Percentiles rank a stretch among this genome's conserved stretches.
Evolutionary conservation across 2,329 filamentous ascomycete species (phyloP).

Genomic region (Elsinoe fawcettii): DNA sequence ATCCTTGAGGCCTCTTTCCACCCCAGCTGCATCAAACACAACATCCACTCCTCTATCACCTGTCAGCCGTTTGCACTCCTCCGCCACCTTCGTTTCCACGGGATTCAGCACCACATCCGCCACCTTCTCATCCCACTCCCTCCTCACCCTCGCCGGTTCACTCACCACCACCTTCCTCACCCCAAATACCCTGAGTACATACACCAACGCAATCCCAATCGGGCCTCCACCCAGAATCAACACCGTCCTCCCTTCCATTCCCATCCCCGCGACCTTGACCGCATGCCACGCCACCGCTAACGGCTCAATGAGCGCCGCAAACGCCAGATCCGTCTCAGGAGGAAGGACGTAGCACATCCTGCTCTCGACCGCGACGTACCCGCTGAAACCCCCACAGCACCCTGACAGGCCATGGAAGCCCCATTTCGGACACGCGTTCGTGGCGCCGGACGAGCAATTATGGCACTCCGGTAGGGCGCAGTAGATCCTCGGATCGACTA

Average conservation of each 20-base stretch:
- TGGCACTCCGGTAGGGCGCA: constrained; percentile 18
- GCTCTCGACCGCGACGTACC: constrained; percentile 18
- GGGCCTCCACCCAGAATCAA: constrained; percentile 23
- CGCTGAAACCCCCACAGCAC: constrained; percentile 22
- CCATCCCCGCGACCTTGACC: constrained; percentile 19
- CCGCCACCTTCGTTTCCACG: constrained; percentile 18
- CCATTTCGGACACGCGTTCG: constrained; percentile 19
- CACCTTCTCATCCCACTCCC: constrained; percentile 18
- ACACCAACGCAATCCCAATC: constrained; percentile 21
- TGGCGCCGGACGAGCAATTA: constrained; percentile 18
- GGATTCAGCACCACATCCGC: constrained; percentile 20
- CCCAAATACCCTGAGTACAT: constrained; percentile 20
- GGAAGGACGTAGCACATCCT: constrained; percentile 19
- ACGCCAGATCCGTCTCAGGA: constrained; percentile 17
- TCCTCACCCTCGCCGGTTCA: constrained; percentile 20
- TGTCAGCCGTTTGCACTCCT: constrained; percentile 18
- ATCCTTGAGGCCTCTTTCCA: constrained; percentile 18
- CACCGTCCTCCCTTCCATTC: constrained; percentile 16
- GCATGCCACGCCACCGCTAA: constrained; percentile 21
- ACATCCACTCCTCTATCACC: constrained; percentile 20
- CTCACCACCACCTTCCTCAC: constrained; percentile 18
- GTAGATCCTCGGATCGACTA: constrained; percentile 23
- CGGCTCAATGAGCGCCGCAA: constrained; percentile 23
- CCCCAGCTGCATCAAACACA: constrained; percentile 23
- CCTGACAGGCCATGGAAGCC: constrained; percentile 21